phyloP scores from a whole-genome alignment of 2,329 filamentous ascomycete species.

The Fusarium sp. region DNA sequence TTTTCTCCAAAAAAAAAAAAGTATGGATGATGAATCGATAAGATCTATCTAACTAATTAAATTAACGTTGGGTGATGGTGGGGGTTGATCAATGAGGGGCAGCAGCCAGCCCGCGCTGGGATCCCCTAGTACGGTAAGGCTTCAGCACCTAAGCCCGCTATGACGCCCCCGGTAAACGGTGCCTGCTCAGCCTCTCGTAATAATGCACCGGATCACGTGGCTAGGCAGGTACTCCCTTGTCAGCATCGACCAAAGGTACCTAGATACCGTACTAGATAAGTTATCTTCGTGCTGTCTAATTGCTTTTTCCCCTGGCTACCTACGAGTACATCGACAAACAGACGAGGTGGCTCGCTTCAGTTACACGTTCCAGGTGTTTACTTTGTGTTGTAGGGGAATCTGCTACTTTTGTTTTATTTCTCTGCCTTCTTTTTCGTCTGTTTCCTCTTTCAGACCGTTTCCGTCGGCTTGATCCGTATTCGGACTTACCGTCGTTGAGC shows the following conservation, averaged over 20 bases:
- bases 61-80: constrained; percentile 13
- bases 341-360: background rate
- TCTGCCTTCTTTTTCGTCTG: background rate
- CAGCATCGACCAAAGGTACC: constrained; percentile 10
- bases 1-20: no score
- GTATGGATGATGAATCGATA: constrained; percentile 12
- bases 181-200: background rate
- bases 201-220: background rate
- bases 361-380: background rate
- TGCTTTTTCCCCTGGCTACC: background rate
- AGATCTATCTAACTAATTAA: background rate
- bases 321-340: constrained; percentile 1
- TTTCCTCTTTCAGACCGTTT: constrained; percentile 10
- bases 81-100: constrained; percentile 36
- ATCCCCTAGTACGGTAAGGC: background rate
- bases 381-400: background rate
- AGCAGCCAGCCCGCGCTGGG: constrained; percentile 9
- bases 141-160: constrained; percentile 3
- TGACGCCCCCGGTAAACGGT: constrained; percentile 16
- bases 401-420: background rate
- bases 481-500: constrained; percentile 20
- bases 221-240: background rate
- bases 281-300: constrained; percentile 17
- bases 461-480: constrained; percentile 21
- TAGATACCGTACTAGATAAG: background rate